Conservation (phyloP, 176 grass and related monocot genomes). For the Triticum turgidum region DNA sequence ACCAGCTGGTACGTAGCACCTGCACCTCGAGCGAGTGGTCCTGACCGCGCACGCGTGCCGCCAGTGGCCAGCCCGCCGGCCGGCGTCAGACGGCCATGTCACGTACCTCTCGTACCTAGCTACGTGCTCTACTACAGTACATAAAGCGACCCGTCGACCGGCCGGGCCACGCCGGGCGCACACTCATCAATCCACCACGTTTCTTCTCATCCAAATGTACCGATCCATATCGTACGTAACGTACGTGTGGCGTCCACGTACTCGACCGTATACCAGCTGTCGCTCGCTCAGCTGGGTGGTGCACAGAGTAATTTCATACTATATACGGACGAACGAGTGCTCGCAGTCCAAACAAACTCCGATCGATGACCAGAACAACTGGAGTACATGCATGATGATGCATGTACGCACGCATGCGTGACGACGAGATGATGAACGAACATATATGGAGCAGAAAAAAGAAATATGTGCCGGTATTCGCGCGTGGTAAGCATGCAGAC, state of each 20-base stretch:
- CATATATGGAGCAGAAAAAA: too few relatives aligned
- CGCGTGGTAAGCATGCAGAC: too few relatives aligned
- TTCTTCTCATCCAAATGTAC: neutral
- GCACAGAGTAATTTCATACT: too few relatives aligned
- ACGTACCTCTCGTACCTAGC: neutral
- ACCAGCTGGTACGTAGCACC: neutral
- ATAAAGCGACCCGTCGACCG: neutral
- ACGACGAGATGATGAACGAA: conserved; percentile 23
- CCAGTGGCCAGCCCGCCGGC: too few relatives aligned
- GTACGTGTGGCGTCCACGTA: neutral
- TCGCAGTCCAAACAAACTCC: too few relatives aligned
- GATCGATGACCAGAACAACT: neutral
- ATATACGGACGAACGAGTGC: too few relatives aligned
- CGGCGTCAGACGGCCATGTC: neutral
- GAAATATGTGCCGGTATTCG: too few relatives aligned
- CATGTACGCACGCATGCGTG: neutral
- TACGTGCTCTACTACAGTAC: too few relatives aligned
- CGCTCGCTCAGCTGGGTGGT: too few relatives aligned
- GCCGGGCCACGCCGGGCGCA: neutral
- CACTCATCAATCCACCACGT: neutral
- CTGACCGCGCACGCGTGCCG: neutral
- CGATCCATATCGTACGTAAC: neutral
- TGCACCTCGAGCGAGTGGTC: neutral
- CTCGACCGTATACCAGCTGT: neutral
- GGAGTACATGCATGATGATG: too few relatives aligned